Evolutionary conservation across 2,329 filamentous ascomycete species (phyloP), one percentile per base, ranked within the genome.

Genomic region (Aaosphaeria pasadenensis): DNA sequence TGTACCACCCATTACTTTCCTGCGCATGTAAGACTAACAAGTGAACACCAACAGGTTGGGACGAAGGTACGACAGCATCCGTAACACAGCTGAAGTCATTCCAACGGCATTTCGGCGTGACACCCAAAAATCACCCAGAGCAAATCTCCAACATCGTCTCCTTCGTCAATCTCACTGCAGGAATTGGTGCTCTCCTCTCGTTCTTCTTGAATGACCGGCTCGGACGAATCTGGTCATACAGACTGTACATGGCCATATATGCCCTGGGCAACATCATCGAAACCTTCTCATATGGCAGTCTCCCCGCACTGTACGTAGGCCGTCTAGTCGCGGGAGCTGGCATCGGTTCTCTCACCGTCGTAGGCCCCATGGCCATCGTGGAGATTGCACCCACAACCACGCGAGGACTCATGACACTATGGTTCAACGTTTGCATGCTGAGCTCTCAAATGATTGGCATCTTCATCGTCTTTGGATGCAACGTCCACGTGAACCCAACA

Each of bases 371-470:
- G 33, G 33, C 33, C 33, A 36, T 36, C 13, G 33, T 36, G 9
- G 33, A 36, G 33, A 36, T 36, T 36, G 33, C 33, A 13, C 33
- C 33, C 33, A 36, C 33, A 36, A 36, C 33, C 9, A 69, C 71
- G 1, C 66, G 72, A 5, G 71, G 72, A 11, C 56, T 74, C 1
- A 44, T 74, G 7, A 56, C 66, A 0, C 53, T 59, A 0, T 73
- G 69, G 71, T 74, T 69, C 52, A 64, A 46, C 36, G 63, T 73
- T 1, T 60, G 56, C 13, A 70, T 75, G 63, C 45, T 64, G 1
- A 47, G 71, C 1, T 55, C 62, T 7, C 55, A 71, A 39, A 64
- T 63, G 5, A 44, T 65, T 1, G 56, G 67, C n/a, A 55, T 57
- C 44, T 67, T 75, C 45, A 59, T 55, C 17, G 67, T 71, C 5